Conservation (phyloP, 1,284 basidiomycete genomes). For the Flammula alnicola region DNA sequence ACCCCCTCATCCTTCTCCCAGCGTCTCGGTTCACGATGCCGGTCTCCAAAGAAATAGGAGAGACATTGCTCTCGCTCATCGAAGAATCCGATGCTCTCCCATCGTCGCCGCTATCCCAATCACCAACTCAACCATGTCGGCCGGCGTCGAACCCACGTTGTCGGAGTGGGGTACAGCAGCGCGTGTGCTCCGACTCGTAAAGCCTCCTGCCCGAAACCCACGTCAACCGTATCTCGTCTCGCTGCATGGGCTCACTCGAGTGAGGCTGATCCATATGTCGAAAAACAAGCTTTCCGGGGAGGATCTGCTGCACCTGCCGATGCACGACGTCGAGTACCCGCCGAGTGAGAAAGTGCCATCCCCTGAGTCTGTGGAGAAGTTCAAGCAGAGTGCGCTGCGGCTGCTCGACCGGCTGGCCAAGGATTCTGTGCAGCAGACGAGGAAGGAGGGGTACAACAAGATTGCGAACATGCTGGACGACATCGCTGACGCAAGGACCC, state of each 20-base stretch:
- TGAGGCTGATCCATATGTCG: constrained; percentile 44
- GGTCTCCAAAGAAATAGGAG: constrained; percentile 58
- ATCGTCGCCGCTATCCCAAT: constrained; percentile 70
- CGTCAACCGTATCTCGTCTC: constrained; percentile 63
- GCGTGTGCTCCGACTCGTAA: constrained; percentile 65
- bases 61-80: constrained; percentile 61
- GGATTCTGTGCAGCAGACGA: constrained; percentile 58
- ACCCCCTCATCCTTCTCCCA: constrained; percentile 71
- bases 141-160: constrained; percentile 28
- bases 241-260: constrained; percentile 65
- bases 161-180: constrained; percentile 54
- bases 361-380: constrained; percentile 59
- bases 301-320: constrained; percentile 36
- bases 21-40: constrained; percentile 66
- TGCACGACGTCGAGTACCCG: constrained; percentile 56
- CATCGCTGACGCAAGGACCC: constrained; percentile 58
- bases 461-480: constrained; percentile 70
- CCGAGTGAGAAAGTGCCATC: constrained; percentile 51
- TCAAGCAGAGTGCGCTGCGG: constrained; percentile 67
- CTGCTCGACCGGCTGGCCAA: constrained; percentile 69
- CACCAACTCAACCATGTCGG: constrained; percentile 28
- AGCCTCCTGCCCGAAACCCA: constrained; percentile 50
- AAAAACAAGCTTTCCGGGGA: constrained; percentile 29
- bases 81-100: constrained; percentile 63
- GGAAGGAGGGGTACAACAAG: constrained; percentile 67